phyloP scores from a whole-genome alignment of 2,329 filamentous ascomycete genomes.

The Ceratocystis ficicola region DNA sequence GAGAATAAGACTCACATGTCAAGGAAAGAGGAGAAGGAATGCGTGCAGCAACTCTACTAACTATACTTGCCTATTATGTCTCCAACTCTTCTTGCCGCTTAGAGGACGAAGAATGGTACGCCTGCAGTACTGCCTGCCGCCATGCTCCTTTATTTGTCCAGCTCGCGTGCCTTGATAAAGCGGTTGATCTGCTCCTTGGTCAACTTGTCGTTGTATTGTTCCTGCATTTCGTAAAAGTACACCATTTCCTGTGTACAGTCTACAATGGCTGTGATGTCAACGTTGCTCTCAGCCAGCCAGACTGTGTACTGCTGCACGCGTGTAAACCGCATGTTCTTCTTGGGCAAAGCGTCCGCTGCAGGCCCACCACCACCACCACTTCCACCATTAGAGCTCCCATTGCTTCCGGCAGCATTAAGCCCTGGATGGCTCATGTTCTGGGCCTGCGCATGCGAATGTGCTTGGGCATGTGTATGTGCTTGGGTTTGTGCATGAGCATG shows the following conservation, averaged over 20 bases:
- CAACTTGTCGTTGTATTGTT: constrained; percentile 49
- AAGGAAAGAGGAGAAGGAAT: background rate
- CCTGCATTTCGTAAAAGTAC: constrained; percentile 65
- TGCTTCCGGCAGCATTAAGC: background rate
- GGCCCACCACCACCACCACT: constrained; percentile 20
- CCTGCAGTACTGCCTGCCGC: background rate
- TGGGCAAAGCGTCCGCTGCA: background rate
- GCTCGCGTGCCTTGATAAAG: constrained; percentile 45
- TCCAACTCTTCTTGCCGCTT: no score
- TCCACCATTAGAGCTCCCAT: background rate
- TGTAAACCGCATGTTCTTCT: constrained; percentile 21
- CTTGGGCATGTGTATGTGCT: constrained; percentile 8
- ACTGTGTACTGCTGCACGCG: constrained; percentile 53
- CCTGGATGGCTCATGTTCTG: background rate
- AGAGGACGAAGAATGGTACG: background rate
- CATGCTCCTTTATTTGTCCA: constrained; percentile 37
- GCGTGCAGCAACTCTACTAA: background rate
- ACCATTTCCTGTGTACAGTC: constrained; percentile 88
- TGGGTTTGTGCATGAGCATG: constrained; percentile 12
- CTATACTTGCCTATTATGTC: no score
- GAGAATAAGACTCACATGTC: background rate
- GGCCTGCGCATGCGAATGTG: background rate
- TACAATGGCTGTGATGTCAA: constrained; percentile 74
- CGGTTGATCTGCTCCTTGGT: constrained; percentile 47
- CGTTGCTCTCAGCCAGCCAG: constrained; percentile 75